Base-by-base conservation (phyloP, 2,329 filamentous ascomycete genomes). In the Tolypocladium paradoxum region DNA sequence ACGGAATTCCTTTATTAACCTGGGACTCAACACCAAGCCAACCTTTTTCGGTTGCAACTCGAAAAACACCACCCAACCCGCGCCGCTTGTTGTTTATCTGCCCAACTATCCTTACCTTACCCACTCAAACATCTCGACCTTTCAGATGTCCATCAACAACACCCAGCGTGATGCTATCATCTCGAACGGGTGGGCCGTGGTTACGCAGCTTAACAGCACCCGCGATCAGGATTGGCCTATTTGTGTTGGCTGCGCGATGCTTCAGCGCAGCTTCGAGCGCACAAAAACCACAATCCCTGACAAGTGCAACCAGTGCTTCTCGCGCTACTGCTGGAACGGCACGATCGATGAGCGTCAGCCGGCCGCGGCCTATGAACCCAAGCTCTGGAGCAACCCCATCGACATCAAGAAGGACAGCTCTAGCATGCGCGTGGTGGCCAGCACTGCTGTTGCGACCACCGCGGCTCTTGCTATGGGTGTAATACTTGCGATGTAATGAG, bases 271-370 rank as follows among this genome's bases (percentile, higher is more conserved):
- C 60, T 80, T 93, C 58, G 76, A 82, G 56, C 79, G 89, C 49
- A 92, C 88, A 0, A 75, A 77, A 20, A 86, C 85, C 0, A 57
- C 72, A 0, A 76, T 91, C 1, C 92, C 92, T 0, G 75, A 78
- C 1, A 82, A 81, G 11, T 99, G 93, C 73, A 75, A 71, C 45
- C 63, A 76, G 49, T 99, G 93, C 73, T 97, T 96, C 69, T 60
- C 74, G 14, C 70, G 75, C 20, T 96, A 96, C 73, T 99, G 93
- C 78, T 99, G 93, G 92, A 81, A 96, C 66, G 93, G 93, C 20
- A 88, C 81, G 18, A 53, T 70, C 35, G 65, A 68, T 24, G 65
- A 67, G 48, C 53, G 57, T 9, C 58, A 62, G 31, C 31, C 31
- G 0, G 63, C 68, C 1, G 77, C 59, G 56, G 60, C 55, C 8